phyloP scores from a whole-genome alignment of 805 yeast genomes.

The Nakazawaea wyomingensis region DNA sequence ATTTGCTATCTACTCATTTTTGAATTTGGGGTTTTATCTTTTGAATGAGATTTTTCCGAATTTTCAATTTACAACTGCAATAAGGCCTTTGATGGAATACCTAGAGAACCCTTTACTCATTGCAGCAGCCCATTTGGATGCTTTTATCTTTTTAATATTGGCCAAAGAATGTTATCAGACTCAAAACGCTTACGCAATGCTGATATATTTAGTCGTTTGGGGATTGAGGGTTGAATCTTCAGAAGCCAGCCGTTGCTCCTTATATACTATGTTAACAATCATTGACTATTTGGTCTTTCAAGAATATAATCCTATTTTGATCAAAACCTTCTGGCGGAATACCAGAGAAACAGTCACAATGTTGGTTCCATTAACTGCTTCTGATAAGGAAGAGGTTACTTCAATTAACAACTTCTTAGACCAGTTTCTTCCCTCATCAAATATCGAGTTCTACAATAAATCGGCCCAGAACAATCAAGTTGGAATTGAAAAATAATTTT shows the following conservation, averaged over 20 bases:
- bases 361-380: constrained; percentile 17
- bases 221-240: constrained; percentile 32
- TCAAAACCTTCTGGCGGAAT: constrained; percentile 16
- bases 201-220: constrained; percentile 32
- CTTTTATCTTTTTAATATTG: constrained; percentile 27
- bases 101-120: constrained; percentile 32
- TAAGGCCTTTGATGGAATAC: constrained; percentile 32
- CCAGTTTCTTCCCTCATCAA: constrained; percentile 2
- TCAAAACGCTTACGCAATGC: constrained; percentile 26
- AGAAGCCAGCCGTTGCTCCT: constrained; percentile 27
- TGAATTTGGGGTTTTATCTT: constrained; percentile 30
- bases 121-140: constrained; percentile 33
- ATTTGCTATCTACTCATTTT: constrained; percentile 34
- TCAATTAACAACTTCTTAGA: constrained; percentile 8
- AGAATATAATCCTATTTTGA: constrained; percentile 14
- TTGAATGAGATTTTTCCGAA: constrained; percentile 29
- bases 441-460: neutral
- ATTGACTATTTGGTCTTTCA: constrained; percentile 19
- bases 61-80: constrained; percentile 26
- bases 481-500: too few species aligned
- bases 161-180: constrained; percentile 22
- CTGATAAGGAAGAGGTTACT: constrained; percentile 3
- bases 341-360: constrained; percentile 16
- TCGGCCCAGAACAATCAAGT: neutral
- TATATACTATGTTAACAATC: constrained; percentile 19